Base-by-base conservation (phyloP, 768 basidiomycete genomes). In the Infundibulicybe gibba region DNA sequence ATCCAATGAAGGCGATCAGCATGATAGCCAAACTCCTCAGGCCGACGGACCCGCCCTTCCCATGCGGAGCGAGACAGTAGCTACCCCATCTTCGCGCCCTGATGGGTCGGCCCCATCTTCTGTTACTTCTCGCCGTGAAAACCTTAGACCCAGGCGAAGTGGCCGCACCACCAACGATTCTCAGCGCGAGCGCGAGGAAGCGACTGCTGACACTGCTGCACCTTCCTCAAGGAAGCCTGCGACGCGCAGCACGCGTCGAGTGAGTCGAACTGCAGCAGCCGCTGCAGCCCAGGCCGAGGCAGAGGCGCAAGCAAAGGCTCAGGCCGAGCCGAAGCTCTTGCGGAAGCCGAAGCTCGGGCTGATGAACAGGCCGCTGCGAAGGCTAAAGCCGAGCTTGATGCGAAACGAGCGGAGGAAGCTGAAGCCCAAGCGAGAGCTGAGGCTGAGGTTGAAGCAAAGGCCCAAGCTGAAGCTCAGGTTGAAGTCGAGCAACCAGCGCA, bases 361-460 rank as follows among this genome's bases (percentile, higher is more conserved):
- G 41, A 33, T 15, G 43, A 13, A 15, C 42, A 8, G 32, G 51
- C 43, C 10, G 49, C 41, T 5, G 49, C 13, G n/a, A 53, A 47
- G 17, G 57, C 30, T n/a, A 55, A 52, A 45, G 51, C 31, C 8
- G 57, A 47, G 25, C 40, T 25, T n/a, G 51, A 15, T 25, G 25
- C 25, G 8, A 25, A 25, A 25, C 25, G 25, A 25, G 44, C 38
- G 19, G 51, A 50, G 20, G 58, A 38, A 17, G 49, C 53, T 10
- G 44, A 49, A 40, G 31, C 44, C 6, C 25, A 14, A 6, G 44
- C 50, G 11, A 41, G 20, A 10, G 8, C 40, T 20, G 47, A 49
- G 14, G 48, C 45, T 10, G 32, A 33, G 32, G n/a, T n/a, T n/a
- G n/a, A n/a, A n/a, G 41, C 25, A 16, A 21, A 48, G 4, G 25